Evolutionary conservation across 257 asterid species (phyloP).

Genomic region (Avicennia marina): DNA sequence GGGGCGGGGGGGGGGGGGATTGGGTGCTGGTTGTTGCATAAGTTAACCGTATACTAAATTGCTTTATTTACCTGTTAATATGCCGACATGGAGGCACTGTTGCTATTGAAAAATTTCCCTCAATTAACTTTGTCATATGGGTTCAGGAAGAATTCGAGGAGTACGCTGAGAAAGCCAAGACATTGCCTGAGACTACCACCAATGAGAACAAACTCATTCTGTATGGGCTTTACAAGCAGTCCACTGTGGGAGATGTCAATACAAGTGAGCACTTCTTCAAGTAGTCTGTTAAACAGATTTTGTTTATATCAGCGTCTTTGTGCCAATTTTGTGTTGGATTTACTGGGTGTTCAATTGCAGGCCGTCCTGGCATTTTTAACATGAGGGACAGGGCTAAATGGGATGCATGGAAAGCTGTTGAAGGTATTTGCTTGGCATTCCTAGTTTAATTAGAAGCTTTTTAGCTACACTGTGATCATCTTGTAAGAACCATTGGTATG

Average conservation of each 20-base stretch:
- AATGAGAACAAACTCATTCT: conserved; percentile 71
- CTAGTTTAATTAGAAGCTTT: neutral
- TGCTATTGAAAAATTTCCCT: neutral
- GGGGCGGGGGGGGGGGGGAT: no score
- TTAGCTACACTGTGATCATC: no score
- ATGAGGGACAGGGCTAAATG: conserved; percentile 89
- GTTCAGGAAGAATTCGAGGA: conserved; percentile 89
- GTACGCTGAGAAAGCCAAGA: conserved; percentile 82
- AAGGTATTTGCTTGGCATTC: conserved; percentile 42
- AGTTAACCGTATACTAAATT: neutral
- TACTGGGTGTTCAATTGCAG: conserved; percentile 33
- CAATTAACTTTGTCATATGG: neutral
- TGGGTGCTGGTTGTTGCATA: no score
- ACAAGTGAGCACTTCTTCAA: conserved; percentile 65
- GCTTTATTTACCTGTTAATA: neutral
- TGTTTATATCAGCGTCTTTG: neutral
- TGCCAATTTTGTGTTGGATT: conserved; percentile 1
- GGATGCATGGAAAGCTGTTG: conserved; percentile 99
- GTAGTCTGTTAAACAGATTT: no score
- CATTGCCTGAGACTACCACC: conserved; percentile 64
- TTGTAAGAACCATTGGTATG: no score
- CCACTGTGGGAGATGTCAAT: conserved; percentile 70
- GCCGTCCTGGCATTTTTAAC: conserved; percentile 85
- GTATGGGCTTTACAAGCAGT: conserved; percentile 86
- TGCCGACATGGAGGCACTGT: neutral